Percentiles rank a stretch among this genome's conserved stretches.
Evolutionary conservation across 768 basidiomycete genomes (phyloP).

Genomic region (Rhizopogon rudus): DNA sequence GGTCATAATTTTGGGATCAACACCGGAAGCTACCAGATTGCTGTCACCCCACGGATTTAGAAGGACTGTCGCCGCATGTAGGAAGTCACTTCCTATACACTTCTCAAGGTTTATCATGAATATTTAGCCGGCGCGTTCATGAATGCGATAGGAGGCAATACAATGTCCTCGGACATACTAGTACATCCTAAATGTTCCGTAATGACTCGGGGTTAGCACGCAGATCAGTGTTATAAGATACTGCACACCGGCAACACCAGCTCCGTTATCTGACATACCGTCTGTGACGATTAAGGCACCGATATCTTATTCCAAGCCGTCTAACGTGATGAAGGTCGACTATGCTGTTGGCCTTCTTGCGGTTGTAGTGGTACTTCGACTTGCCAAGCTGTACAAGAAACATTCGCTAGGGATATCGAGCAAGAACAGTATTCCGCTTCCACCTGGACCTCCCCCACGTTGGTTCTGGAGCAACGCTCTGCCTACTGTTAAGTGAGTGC

Average conservation of each 20-base stretch:
- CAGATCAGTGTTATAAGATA: slow-evolving; percentile 15
- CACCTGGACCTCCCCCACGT: slow-evolving; percentile 13
- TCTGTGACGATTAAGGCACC: slow-evolving; percentile 9
- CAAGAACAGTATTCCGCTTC: slow-evolving; percentile 7
- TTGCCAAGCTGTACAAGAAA: slow-evolving; percentile 1
- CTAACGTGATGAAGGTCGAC: slow-evolving; percentile 32
- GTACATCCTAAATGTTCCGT: no score
- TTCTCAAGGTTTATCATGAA: no score
- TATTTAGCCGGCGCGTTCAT: no score
- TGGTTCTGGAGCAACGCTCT: slow-evolving; percentile 14
- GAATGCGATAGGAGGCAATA: no score
- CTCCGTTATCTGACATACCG: background rate
- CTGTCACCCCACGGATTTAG: no score
- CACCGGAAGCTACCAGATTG: no score
- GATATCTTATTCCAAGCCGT: slow-evolving; percentile 29
- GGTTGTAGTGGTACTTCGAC: slow-evolving; percentile 18
- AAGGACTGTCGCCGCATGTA: no score
- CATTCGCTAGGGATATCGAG: background rate
- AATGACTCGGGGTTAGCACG: no score
- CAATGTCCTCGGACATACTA: no score
- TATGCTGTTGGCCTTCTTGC: slow-evolving; percentile 42
- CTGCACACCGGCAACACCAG: slow-evolving; percentile 5
- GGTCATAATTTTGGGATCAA: no score
- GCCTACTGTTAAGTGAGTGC: slow-evolving; percentile 1
- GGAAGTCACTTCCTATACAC: no score